Percentiles rank a stretch among this genome's conserved stretches.
phyloP scores from a whole-genome alignment of 495 filamentous ascomycete genomes.

The Penicillium desertorum region DNA sequence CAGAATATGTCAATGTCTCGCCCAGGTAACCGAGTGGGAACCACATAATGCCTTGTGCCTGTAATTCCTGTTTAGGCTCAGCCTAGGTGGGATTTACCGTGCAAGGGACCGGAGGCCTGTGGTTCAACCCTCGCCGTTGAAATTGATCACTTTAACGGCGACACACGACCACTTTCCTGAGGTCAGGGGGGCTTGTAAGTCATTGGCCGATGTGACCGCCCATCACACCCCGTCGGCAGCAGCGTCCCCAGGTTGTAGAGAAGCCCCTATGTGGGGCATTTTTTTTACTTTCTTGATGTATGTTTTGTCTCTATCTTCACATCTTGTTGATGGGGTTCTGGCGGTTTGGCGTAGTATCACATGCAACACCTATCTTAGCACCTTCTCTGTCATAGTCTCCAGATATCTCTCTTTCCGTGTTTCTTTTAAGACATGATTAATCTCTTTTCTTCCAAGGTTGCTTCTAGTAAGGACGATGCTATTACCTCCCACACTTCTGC shows the following conservation, averaged over 20 bases:
- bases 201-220: constrained; percentile 5
- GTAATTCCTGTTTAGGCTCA: too few species aligned
- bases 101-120: neutral
- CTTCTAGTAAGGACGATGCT: neutral
- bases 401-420: neutral
- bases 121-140: constrained; percentile 4
- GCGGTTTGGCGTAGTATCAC: neutral
- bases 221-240: neutral
- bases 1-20: neutral
- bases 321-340: neutral
- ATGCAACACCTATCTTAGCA: neutral
- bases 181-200: constrained; percentile 1
- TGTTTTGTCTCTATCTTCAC: neutral
- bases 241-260: neutral
- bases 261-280: neutral
- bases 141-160: neutral
- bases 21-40: neutral
- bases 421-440: neutral
- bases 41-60: neutral
- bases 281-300: neutral
- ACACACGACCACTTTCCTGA: neutral
- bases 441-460: too few species aligned
- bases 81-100: too few species aligned
- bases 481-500: neutral
- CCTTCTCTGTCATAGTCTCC: neutral